These are phyloP conservation scores for Trichophyton equinum DNA, from an alignment of 2,329 filamentous ascomycete species.

Conservation along the genomic window DNA sequence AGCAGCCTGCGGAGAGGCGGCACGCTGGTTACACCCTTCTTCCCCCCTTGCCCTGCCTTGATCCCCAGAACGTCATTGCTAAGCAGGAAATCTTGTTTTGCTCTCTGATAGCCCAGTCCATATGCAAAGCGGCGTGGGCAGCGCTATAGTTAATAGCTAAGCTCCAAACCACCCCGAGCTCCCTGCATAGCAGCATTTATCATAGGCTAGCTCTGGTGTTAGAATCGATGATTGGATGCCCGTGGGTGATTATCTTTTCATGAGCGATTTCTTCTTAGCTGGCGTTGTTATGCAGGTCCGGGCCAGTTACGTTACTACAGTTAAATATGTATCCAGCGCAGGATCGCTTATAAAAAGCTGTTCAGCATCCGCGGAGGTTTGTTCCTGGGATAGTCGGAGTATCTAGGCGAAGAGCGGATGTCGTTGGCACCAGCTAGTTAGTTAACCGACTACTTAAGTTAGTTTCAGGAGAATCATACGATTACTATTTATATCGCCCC, in stretches of 20 bases:
- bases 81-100: not conserved
- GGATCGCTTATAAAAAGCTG: too few relatives aligned
- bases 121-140: not conserved
- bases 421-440: too few relatives aligned
- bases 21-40: not conserved
- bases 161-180: not conserved
- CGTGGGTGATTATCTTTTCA: not conserved
- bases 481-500: too few relatives aligned
- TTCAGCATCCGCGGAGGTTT: too few relatives aligned
- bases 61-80: slow-evolving; percentile 1
- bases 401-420: too few relatives aligned
- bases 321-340: too few relatives aligned
- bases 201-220: not conserved
- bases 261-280: not conserved
- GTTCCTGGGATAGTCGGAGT: too few relatives aligned
- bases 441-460: too few relatives aligned
- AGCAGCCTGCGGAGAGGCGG: not conserved
- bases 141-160: too few relatives aligned
- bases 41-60: not conserved
- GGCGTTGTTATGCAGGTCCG: not conserved
- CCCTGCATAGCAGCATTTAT: not conserved
- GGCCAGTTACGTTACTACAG: not conserved
- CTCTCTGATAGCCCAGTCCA: not conserved
- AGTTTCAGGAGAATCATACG: too few relatives aligned
- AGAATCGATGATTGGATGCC: not conserved